Percentiles rank a stretch among this genome's conserved stretches.
phyloP scores from a whole-genome alignment of 2,329 filamentous ascomycete genomes.

The Monilinia fructigena region DNA sequence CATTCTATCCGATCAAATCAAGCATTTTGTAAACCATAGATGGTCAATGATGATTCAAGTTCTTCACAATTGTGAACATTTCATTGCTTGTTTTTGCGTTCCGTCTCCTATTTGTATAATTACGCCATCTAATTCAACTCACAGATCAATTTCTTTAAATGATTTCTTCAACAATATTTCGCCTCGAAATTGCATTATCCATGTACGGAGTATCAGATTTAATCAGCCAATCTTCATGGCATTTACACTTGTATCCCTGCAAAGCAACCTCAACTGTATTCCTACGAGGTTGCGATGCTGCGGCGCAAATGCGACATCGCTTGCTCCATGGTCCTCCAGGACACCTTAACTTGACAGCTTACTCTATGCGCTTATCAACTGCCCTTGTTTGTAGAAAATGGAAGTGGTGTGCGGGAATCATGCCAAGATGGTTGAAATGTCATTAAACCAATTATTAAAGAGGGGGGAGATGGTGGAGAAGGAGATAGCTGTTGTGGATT shows the following conservation, averaged over 20 bases:
- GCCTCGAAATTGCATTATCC: slow-evolving; percentile 2
- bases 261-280: slow-evolving; percentile 21
- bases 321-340: background rate
- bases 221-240: background rate
- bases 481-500: slow-evolving; percentile 9
- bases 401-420: background rate
- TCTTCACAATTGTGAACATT: background rate
- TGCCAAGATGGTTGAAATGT: background rate
- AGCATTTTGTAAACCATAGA: slow-evolving; percentile 6
- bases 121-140: slow-evolving; percentile 9
- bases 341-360: background rate
- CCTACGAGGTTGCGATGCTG: slow-evolving; percentile 19
- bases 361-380: slow-evolving; percentile 10
- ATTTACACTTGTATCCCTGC: background rate
- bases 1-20: background rate
- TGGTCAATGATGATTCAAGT: background rate
- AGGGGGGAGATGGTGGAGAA: slow-evolving; percentile 1
- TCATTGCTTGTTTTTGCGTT: background rate
- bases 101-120: background rate
- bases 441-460: background rate
- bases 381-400: background rate
- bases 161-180: slow-evolving; percentile 3
- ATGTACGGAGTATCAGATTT: background rate
- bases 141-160: background rate
- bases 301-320: slow-evolving; percentile 8